Percentiles rank a stretch among this genome's conserved stretches.
Evolutionary conservation across 148 eudicot species (phyloP).

Genomic region (Camellia sinensis): DNA sequence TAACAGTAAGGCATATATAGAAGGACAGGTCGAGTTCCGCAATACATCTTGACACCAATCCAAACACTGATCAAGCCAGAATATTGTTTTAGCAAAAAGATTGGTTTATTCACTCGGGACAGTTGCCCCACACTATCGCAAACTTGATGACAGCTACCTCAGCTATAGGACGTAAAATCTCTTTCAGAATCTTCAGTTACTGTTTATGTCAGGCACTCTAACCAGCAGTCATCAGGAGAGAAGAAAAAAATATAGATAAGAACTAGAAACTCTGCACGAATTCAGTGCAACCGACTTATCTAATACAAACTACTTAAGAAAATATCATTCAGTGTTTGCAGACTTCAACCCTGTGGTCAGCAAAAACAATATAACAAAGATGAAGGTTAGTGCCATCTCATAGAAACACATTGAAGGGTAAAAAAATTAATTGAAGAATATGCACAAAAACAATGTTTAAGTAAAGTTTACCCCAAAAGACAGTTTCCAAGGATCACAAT

Average conservation of each 20-base stretch:
- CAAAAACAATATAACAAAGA: background rate
- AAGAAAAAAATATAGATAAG: slow-evolving; percentile 20
- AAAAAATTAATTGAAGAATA: background rate
- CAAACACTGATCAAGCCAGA: slow-evolving; percentile 16
- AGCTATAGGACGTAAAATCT: background rate
- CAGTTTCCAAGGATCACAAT: slow-evolving; percentile 37
- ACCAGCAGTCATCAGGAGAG: slow-evolving; percentile 39
- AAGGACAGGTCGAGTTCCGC: slow-evolving; percentile 27
- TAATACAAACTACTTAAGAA: slow-evolving; percentile 36
- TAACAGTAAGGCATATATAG: slow-evolving; percentile 25
- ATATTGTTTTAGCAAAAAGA: slow-evolving; percentile 5
- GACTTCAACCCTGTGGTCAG: slow-evolving; percentile 47
- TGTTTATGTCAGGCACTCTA: slow-evolving; percentile 14
- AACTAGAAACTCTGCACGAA: slow-evolving; percentile 26
- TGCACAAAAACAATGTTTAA: background rate
- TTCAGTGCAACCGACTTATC: slow-evolving; percentile 34
- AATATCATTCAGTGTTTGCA: slow-evolving; percentile 29
- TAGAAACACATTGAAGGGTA: background rate
- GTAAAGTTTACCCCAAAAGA: slow-evolving; percentile 36
- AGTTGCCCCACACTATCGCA: slow-evolving; percentile 25
- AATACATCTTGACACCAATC: slow-evolving; percentile 46
- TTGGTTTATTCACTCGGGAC: slow-evolving; percentile 13
- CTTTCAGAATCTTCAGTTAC: background rate
- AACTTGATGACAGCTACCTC: slow-evolving; percentile 31
- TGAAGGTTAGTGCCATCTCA: background rate